These are phyloP conservation scores for Pseudogymnoascus sp. DNA, from an alignment of 2,329 filamentous ascomycete species.

Conservation along the genomic window DNA sequence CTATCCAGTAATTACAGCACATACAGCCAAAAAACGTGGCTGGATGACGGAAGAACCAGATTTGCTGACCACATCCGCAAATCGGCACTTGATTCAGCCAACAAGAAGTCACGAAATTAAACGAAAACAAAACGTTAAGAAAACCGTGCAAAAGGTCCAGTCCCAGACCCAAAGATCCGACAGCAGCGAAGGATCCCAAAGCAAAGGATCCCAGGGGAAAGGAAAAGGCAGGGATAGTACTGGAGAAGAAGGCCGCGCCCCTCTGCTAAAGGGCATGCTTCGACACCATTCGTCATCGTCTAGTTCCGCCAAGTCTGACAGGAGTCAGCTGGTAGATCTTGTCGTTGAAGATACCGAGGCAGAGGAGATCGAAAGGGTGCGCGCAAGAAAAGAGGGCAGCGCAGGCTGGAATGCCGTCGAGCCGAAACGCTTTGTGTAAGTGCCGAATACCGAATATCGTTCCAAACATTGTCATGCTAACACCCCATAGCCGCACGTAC, in stretches of 20 bases:
- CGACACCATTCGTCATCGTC: constrained; percentile 42
- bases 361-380: constrained; percentile 54
- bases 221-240: constrained; percentile 21
- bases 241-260: constrained; percentile 27
- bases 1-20: constrained; percentile 86
- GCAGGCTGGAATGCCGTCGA: constrained; percentile 51
- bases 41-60: constrained; percentile 47
- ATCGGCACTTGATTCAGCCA: constrained; percentile 46
- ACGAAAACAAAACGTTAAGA: constrained; percentile 32
- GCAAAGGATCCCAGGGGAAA: constrained; percentile 16
- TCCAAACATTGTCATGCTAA: neutral
- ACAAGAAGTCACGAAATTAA: constrained; percentile 33
- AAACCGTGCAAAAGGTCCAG: constrained; percentile 29
- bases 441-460: constrained; percentile 9
- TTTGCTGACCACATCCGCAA: constrained; percentile 48
- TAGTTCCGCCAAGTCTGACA: constrained; percentile 44
- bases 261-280: constrained; percentile 31
- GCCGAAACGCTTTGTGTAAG: constrained; percentile 47
- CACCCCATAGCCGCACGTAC: constrained; percentile 37
- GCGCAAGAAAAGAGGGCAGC: constrained; percentile 54
- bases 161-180: constrained; percentile 28
- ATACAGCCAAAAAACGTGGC: constrained; percentile 64
- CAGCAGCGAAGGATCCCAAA: constrained; percentile 23
- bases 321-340: constrained; percentile 58
- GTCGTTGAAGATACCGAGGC: constrained; percentile 57